Evolutionary conservation across 768 basidiomycete species (phyloP), one percentile per base, ranked within the genome.

Genomic region (Russula sp.): DNA sequence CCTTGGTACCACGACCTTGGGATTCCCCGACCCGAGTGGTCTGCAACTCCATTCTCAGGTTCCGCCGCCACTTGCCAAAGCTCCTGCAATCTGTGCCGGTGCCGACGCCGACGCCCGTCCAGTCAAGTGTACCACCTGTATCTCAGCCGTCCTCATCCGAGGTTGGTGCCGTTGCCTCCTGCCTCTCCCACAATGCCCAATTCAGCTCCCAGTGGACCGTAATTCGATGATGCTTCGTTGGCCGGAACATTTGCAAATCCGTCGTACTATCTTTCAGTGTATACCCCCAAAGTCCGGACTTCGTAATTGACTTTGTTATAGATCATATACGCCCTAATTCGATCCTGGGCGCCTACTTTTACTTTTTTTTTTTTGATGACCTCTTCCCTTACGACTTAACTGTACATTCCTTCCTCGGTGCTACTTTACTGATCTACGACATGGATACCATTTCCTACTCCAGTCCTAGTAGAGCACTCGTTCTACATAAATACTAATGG

Each of bases 1-100:
- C 90, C 4, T 77, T 92, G 75, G 83, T 88, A 54, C 86, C 90
- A 46, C 86, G 87, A 28, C 77, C 90, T 42, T 93, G 91, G 91
- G 73, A 77, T 6, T 75, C 77, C 51, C 73, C 74, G 4, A 42
- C 66, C 10, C n/a, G n/a, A n/a, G n/a, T n/a, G 10, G 36, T 44
- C 20, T 61, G 2, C 57, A 63, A 20, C 49, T 62, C 13, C 22
- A 53, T 24, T 36, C 53, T 22, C 34, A 42, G 22, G 40, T 51
- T 18, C 52, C 67, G 13, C 59, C 38, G 6, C 57, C 44, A 26
- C 20, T 49, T 32, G 57, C 16, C 20, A 42, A 59, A 10, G 6
- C 46, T 2, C 38, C 58, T 51, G 11, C 26, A 22, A 42, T n/a
- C 38, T 2, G 55, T 13, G n/a, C 54, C 20, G 1, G 34, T 24